Evolutionary conservation across 441 rosid species (phyloP), one percentile per base, ranked within the genome.

Genomic region (Theobroma grandiflorum): DNA sequence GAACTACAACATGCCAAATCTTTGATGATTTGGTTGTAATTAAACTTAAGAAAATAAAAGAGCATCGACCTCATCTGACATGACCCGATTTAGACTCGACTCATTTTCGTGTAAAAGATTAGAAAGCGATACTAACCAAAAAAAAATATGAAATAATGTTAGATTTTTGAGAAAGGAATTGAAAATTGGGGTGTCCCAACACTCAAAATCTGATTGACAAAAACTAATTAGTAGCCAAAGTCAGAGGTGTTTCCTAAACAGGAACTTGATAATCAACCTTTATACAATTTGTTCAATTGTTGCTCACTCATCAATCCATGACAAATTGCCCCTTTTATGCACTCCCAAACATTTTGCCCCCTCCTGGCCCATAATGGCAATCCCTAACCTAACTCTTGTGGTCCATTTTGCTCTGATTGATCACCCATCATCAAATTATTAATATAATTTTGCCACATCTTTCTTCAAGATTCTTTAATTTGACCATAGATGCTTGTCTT

Each of bases 311-410:
- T 50, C 72, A 69, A 49, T 61, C 73, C 38, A 2, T 71, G 74
- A 43, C 78, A 63, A 63, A 63, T 38, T 76, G 2, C 5, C 65
- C 58, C 61, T 76, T 77, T 75, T 47, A 3, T 20, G 0, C 6
- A 14, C 49, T 38, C 66, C 10, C 5, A 11, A 22, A 7, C 59
- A 26, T 47, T 26, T 57, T 53, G 33, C 35, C 45, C 6, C 63
- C 35, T 14, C n/a, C 47, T 76, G 81, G 70, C 16, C 75, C 70
- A 65, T 72, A 70, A 62, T 45, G 42, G 12, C 11, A 76, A 76
- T 42, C 61, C 55, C 15, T 26, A 50, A 52, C 73, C 81, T 74
- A 74, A 74, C 63, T 40, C 10, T 72, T n/a, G 64, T 35, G 35
- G 12, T 31, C 31, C 77, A 57, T n/a, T 53, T 53, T 20, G 47